Evolutionary conservation across 2,329 filamentous ascomycete species (phyloP).

Genomic region (Cercospora berteroae): DNA sequence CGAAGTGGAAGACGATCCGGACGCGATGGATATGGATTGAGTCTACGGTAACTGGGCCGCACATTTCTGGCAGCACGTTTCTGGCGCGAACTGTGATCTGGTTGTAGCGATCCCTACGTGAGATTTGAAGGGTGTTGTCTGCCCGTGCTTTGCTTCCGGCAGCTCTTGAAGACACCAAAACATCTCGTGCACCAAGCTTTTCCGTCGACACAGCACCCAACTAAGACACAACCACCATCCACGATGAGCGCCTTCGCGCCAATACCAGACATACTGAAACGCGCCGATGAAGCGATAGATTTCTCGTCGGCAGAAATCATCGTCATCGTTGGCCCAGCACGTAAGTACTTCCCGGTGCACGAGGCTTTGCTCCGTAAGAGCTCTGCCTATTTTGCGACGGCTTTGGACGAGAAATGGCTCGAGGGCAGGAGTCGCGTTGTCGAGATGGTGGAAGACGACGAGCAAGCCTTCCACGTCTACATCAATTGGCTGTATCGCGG

Average conservation of each 20-base stretch:
- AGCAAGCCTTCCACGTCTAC: background rate
- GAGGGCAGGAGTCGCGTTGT: background rate
- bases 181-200: background rate
- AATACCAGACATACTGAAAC: background rate
- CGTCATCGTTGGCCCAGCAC: background rate
- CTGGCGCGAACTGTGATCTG: background rate
- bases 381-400: background rate
- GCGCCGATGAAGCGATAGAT: background rate
- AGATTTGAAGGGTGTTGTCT: background rate
- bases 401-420: background rate
- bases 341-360: background rate
- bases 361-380: background rate
- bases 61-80: background rate
- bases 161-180: background rate
- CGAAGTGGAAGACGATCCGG: slow-evolving; percentile 54
- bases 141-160: background rate
- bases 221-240: background rate
- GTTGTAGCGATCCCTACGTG: background rate
- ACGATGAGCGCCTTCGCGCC: background rate
- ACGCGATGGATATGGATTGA: slow-evolving; percentile 64
- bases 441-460: background rate
- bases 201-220: background rate
- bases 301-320: background rate
- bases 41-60: background rate
- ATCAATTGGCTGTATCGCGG: background rate